Evolutionary conservation across 192 early-diverging fungal genomes (phyloP).

Genomic region (Coemansia guatemalensis): DNA sequence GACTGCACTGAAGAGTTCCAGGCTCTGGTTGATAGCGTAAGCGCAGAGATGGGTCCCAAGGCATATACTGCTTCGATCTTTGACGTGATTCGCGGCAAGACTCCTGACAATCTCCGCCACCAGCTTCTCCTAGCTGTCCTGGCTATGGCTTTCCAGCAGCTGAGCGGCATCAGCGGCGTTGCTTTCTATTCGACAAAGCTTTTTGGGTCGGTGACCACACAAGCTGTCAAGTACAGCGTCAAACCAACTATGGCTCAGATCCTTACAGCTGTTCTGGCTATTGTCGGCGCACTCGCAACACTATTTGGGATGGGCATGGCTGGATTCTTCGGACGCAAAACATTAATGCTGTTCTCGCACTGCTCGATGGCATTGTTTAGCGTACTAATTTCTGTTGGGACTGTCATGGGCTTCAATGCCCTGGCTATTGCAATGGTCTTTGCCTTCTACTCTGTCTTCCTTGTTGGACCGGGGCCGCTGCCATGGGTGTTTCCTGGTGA

Average conservation of each 20-base stretch:
- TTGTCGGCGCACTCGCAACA: conserved; percentile 21
- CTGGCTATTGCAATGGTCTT: conserved; percentile 64
- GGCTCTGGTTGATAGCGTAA: conserved; percentile 53
- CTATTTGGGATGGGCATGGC: conserved; percentile 53
- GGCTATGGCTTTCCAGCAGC: conserved; percentile 71
- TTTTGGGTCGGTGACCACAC: conserved; percentile 48
- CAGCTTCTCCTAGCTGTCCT: conserved; percentile 62
- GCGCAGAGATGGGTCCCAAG: conserved; percentile 11
- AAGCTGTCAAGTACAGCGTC: conserved; percentile 8
- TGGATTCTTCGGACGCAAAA: conserved; percentile 63
- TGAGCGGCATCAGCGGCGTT: conserved; percentile 76
- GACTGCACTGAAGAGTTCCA: conserved; percentile 59
- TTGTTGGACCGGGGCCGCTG: conserved; percentile 73
- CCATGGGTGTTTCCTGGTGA: conserved; percentile 78
- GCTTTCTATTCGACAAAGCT: conserved; percentile 79
- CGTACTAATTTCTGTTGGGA: conserved; percentile 61
- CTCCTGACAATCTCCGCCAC: conserved; percentile 55
- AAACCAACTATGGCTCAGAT: conserved; percentile 40
- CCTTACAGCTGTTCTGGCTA: conserved; percentile 26
- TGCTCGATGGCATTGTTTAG: conserved; percentile 59
- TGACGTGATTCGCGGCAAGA: conserved; percentile 55
- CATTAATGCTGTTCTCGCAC: conserved; percentile 65
- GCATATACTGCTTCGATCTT: conserved; percentile 39
- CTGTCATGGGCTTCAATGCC: conserved; percentile 38
- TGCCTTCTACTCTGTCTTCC: conserved; percentile 66